Base-by-base conservation (phyloP, 225 moss, liverwort and hornwort species). In the Antitrichia curtipendula region DNA sequence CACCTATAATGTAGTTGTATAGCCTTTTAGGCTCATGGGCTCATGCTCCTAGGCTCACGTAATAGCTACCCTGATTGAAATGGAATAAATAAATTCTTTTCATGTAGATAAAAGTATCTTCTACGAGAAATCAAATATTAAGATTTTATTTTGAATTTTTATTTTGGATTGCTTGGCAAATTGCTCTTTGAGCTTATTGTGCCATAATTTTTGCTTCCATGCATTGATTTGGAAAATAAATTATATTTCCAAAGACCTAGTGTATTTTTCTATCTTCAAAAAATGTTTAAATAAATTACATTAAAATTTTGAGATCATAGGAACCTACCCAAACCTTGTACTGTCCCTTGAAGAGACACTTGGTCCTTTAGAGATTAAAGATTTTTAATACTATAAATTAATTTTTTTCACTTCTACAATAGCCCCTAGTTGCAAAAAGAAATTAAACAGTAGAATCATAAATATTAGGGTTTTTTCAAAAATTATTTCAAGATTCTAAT, bases 301-400 rank as follows among this genome's bases (percentile, higher is more conserved):
- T 13, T 6, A 18, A 5, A 34, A 16, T 10, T n/a, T 64, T 36
- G 65, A 36, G 16, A 65, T 65, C 1, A 65, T 36, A 65, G 3
- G 6, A 65, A 36, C 6, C 1, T 65, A 2, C 5, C 18, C 18
- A 19, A 34, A 34, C 0, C 10, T 64, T 18, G 3, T 5, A 34
- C 0, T 34, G 0, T 34, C 19, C 9, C 0, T 5, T 10, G 5
- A 64, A 1, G 0, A 10, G 19, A 3, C 18, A 34, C 10, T 64
- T 64, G 19, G 5, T 63, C 9, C 9, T 36, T 36, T 20, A 21
- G 9, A 16, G 15, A 7, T 21, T 12, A 25, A 41, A 1, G 41
- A 14, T 22, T 70, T 65, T 24, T 4, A 15, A 63, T 63, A 32
- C 13, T 63, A 17, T 8, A 63, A 29, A 32, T 63, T 14, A 63